Base-by-base conservation (phyloP, 257 asterid species). In the Dorcoceras hygrometricum region DNA sequence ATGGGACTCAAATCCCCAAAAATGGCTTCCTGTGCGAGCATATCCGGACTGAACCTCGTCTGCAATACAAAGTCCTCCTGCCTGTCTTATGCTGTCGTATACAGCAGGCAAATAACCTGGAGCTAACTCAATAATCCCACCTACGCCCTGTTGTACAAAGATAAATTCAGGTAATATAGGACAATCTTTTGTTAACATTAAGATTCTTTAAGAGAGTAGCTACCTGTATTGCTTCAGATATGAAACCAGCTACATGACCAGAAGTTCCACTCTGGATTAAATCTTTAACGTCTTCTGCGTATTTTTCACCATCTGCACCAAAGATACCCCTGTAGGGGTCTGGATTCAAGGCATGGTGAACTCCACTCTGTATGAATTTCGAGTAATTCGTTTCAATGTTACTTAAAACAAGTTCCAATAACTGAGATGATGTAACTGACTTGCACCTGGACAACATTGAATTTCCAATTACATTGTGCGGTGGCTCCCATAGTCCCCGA, bases 141-240 rank as follows among this genome's bases (percentile, higher is more conserved):
- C 96, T 31, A 88, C 91, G 25, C 96, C 94, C 96, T 85, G 57
- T 60, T 71, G 66, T 29, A 53, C 32, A 26, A 32, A 18, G 0
- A 67, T 23, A 36, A 5, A 26, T 4, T 19, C 46, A 9, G 5
- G 54, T 14, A 46, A 46, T 4, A 46, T 2, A 46, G n/a, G n/a
- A 16, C 1, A 2, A 5, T 46, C 16, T 14, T 1, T 12, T 46
- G 9, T 46, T 5, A 6, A 0, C 1, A 46, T 18, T 18, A 12
- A 43, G 3, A 46, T 4, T 1, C 8, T 46, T 46, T 18, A 46
- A 14, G 54, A 46, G 27, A 9, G 29, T 24, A 20, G 3, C 3
- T 43, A 85, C 96, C 93, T 88, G 96, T 53, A 88, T 84, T 59
- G 96, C 82, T 72, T 88, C 96, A 18, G 94, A 82, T 43, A 88